phyloP scores from a whole-genome alignment of 176 grass and related monocot species.

The Pontederia crassipes region DNA sequence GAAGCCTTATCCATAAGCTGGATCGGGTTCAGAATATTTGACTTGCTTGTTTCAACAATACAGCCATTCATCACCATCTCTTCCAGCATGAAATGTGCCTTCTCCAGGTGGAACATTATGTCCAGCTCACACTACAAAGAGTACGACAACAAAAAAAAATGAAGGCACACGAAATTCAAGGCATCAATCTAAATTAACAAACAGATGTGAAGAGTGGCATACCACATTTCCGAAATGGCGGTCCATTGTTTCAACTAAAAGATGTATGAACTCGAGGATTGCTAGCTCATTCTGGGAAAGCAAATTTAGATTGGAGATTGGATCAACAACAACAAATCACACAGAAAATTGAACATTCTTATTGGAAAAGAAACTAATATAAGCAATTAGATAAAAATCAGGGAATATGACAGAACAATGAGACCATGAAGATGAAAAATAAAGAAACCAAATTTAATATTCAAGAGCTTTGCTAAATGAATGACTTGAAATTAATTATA shows the following conservation, averaged over 20 bases:
- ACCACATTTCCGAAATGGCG: slow-evolving; percentile 98
- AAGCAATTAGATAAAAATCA: too few relatives aligned
- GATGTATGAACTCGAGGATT: slow-evolving; percentile 96
- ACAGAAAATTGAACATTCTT: neutral
- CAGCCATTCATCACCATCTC: slow-evolving; percentile 99
- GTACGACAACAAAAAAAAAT: neutral
- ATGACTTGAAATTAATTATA: too few relatives aligned
- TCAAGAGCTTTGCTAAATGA: too few relatives aligned
- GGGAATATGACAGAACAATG: too few relatives aligned
- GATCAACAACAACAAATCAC: neutral
- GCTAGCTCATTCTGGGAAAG: slow-evolving; percentile 77
- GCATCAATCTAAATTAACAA: neutral
- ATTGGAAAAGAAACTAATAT: too few relatives aligned
- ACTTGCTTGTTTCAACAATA: slow-evolving; percentile 94
- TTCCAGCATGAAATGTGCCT: slow-evolving; percentile 98
- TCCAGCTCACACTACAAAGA: slow-evolving; percentile 64
- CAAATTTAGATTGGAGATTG: neutral
- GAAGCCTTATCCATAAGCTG: slow-evolving; percentile 90
- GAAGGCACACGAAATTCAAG: neutral
- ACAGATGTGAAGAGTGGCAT: slow-evolving; percentile 11
- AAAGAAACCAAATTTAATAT: too few relatives aligned
- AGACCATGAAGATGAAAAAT: too few relatives aligned
- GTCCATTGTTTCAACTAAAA: slow-evolving; percentile 90
- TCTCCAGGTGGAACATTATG: slow-evolving; percentile 97
- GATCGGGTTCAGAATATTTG: slow-evolving; percentile 78